These are phyloP conservation scores for Blastobotrys muscicola DNA, from an alignment of 805 yeast genomes.

Conservation along the genomic window DNA sequence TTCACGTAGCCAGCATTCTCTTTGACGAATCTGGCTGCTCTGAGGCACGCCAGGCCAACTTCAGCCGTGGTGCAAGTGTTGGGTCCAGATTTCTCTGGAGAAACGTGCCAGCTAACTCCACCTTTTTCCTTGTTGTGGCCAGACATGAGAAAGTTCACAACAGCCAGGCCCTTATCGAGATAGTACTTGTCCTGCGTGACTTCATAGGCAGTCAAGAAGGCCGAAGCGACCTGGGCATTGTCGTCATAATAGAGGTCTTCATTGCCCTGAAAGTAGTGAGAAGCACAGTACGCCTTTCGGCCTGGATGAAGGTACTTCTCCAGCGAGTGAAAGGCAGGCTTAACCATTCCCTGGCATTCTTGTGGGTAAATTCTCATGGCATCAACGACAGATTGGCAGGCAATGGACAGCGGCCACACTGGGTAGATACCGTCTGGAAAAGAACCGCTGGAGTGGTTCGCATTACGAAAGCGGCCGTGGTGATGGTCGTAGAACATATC, in stretches of 20 bases:
- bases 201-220: constrained; percentile 56
- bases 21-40: constrained; percentile 42
- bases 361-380: constrained; percentile 45
- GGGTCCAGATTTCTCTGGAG: constrained; percentile 39
- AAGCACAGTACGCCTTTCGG: constrained; percentile 54
- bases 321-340: constrained; percentile 41
- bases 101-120: constrained; percentile 60
- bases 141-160: constrained; percentile 52
- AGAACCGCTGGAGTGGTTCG: constrained; percentile 33
- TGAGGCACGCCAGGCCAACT: constrained; percentile 51
- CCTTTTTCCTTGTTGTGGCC: constrained; percentile 48
- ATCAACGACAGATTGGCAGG: constrained; percentile 57
- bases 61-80: constrained; percentile 63
- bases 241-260: constrained; percentile 61
- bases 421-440: constrained; percentile 46
- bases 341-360: constrained; percentile 44
- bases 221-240: constrained; percentile 65
- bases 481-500: constrained; percentile 21
- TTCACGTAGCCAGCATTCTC: constrained; percentile 40
- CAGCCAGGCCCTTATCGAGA: constrained; percentile 47
- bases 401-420: constrained; percentile 63
- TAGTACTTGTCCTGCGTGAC: constrained; percentile 48
- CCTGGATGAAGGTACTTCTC: constrained; percentile 42
- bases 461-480: constrained; percentile 18
- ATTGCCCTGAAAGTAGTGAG: constrained; percentile 49